Evolutionary conservation across 495 filamentous ascomycete genomes (phyloP), one percentile per base, ranked within the genome.

Genomic region (Penicillium maclennaniae): DNA sequence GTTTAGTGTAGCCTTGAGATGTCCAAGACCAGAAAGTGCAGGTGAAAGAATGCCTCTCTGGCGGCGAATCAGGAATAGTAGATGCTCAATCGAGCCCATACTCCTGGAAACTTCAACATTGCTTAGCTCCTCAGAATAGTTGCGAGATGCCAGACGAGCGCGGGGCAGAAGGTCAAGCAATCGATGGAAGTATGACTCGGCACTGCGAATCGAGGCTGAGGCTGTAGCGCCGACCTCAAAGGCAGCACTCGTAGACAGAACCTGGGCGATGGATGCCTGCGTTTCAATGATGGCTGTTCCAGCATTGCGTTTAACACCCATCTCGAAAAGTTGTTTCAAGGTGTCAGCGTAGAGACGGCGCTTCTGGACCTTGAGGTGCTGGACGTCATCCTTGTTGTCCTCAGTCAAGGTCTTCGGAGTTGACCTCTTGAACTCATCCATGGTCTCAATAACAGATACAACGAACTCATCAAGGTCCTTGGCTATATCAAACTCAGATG

Each of bases 291-390:
- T 65, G 55, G 84, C 82, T 26, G 76, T 80, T 53, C 86, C 81
- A 19, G 92, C 74, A 63, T 91, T 96, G 14, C 83, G 82, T 58
- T 86, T 86, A 51, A 97, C 81, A 17, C 95, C 95, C 91, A 97
- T 96, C 21, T 86, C 80, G 20, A 89, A 83, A 2, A 97, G 69
- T 7, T 79, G 80, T 61, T 87, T 89, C 49, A 99, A 72, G 0
- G 87, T 89, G 56, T 97, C 92, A 0, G 88, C 85, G 56, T 92
- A 93, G 14, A 96, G 82, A 58, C 87, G 91, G n/a, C 89, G 84
- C 70, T 99, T 99, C 49, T 88, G 79, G 0, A 83, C 81, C 72
- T 96, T 96, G 53, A 97, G 80, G 69, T 97, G 89, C 59, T 89
- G 88, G 31, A 96, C 83, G 7, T 78, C 54, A 2, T 85, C 79